These are phyloP conservation scores for Lasiosphaeris hirsuta DNA, from an alignment of 495 filamentous ascomycete species.

Conservation along the genomic window DNA sequence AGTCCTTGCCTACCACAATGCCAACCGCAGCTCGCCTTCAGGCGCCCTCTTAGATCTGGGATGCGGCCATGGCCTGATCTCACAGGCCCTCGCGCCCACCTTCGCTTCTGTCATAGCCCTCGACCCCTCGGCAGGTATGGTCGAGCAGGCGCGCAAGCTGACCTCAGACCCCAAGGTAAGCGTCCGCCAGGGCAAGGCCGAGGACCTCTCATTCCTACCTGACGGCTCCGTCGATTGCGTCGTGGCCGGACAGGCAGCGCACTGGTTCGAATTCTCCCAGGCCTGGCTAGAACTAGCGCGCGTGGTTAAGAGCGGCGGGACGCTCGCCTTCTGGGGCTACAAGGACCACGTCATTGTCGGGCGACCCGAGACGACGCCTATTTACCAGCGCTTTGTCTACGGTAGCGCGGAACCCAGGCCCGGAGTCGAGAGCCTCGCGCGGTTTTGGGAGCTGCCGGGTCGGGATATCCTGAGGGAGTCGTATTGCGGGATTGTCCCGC, in stretches of 20 bases:
- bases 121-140: conserved; percentile 59
- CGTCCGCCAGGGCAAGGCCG: conserved; percentile 46
- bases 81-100: conserved; percentile 48
- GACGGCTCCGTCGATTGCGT: conserved; percentile 53
- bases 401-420: conserved; percentile 39
- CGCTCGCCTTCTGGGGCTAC: conserved; percentile 62
- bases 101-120: conserved; percentile 51
- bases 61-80: conserved; percentile 56
- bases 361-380: conserved; percentile 43
- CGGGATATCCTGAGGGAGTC: conserved; percentile 50
- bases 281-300: conserved; percentile 54
- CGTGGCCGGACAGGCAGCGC: conserved; percentile 59
- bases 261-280: conserved; percentile 58
- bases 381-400: conserved; percentile 48
- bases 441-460: conserved; percentile 60
- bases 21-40: conserved; percentile 8
- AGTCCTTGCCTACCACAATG: conserved; percentile 53
- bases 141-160: conserved; percentile 48
- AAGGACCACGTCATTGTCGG: conserved; percentile 56
- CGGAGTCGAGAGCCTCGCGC: conserved; percentile 48
- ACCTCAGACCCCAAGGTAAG: conserved; percentile 45
- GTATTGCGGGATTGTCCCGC: conserved; percentile 48
- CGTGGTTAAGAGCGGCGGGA: conserved; percentile 52
- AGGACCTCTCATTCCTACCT: conserved; percentile 47
- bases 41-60: conserved; percentile 57